These are phyloP conservation scores for Tanacetum coccineum DNA, from an alignment of 129 eudicot genomes.

Conservation along the genomic window DNA sequence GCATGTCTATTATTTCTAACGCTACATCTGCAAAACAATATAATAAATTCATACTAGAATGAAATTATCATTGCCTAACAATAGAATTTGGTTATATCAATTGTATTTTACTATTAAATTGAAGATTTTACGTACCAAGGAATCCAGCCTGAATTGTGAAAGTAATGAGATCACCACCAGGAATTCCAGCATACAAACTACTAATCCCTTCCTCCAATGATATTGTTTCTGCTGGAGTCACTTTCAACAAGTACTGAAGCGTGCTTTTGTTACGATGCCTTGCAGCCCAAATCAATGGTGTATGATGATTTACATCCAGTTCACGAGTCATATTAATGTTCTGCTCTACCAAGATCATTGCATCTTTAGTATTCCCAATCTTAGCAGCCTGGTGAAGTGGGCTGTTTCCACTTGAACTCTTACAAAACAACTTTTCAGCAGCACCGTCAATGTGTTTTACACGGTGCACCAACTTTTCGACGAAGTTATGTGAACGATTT, in stretches of 20 bases:
- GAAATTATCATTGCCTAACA: too few species aligned
- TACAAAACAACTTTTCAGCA: not conserved
- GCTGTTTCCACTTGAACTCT: not conserved
- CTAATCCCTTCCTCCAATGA: too few species aligned
- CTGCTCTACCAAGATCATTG: conserved; percentile 11
- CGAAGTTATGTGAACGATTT: conserved; percentile 5
- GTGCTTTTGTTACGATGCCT: conserved; percentile 6
- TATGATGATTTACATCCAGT: not conserved
- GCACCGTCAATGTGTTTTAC: not conserved
- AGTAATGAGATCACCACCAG: too few species aligned
- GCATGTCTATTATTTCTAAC: too few species aligned
- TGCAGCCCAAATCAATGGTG: conserved; percentile 13
- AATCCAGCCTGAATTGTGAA: too few species aligned
- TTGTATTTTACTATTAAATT: too few species aligned
- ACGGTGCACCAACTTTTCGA: not conserved
- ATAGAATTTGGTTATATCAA: too few species aligned
- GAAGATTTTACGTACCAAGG: too few species aligned
- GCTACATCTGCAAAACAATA: too few species aligned
- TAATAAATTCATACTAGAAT: too few species aligned
- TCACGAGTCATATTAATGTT: not conserved
- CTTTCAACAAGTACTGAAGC: not conserved
- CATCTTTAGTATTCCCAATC: conserved; percentile 11
- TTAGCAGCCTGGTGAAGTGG: conserved; percentile 15
- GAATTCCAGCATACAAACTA: too few species aligned
- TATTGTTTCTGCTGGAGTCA: not conserved